Conservation (phyloP, 1,284 basidiomycete species). For the Cutaneotrichosporon sp. region DNA sequence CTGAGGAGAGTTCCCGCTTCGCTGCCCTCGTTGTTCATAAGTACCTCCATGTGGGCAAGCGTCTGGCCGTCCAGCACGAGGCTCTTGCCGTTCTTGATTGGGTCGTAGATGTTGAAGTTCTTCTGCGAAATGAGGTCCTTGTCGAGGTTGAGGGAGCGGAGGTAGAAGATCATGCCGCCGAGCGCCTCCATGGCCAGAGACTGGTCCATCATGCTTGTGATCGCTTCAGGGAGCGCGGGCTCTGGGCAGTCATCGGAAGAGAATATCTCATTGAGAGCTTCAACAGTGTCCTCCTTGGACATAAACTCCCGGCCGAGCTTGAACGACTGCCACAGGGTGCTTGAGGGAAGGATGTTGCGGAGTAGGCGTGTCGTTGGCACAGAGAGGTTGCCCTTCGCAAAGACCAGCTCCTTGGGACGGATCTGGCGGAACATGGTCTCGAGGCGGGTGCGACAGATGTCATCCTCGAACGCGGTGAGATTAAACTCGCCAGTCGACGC, state of each 20-base stretch:
- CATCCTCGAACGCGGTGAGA: slow-evolving; percentile 85
- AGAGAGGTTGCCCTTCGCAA: slow-evolving; percentile 84
- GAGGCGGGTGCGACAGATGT: slow-evolving; percentile 84
- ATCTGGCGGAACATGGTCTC: slow-evolving; percentile 93
- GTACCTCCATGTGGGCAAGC: slow-evolving; percentile 84
- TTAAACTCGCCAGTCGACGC: slow-evolving; percentile 96
- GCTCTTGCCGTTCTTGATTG: slow-evolving; percentile 79
- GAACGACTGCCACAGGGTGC: slow-evolving; percentile 83
- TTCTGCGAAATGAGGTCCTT: slow-evolving; percentile 87
- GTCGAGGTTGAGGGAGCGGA: slow-evolving; percentile 88
- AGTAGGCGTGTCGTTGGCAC: slow-evolving; percentile 76
- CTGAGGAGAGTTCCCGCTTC: slow-evolving; percentile 83
- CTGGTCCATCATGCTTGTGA: slow-evolving; percentile 68
- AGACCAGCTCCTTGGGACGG: slow-evolving; percentile 87
- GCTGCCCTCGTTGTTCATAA: slow-evolving; percentile 86
- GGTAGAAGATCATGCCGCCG: slow-evolving; percentile 87
- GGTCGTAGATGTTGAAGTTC: slow-evolving; percentile 96
- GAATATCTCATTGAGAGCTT: slow-evolving; percentile 70
- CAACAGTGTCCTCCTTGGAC: slow-evolving; percentile 67
- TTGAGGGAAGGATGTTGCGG: slow-evolving; percentile 71
- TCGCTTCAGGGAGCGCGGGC: slow-evolving; percentile 66
- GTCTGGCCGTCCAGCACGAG: slow-evolving; percentile 89
- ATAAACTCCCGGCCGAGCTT: slow-evolving; percentile 71
- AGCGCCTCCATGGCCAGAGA: slow-evolving; percentile 74
- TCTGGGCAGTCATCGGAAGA: slow-evolving; percentile 51